Evolutionary conservation across 257 asterid species (phyloP), one percentile per base, ranked within the genome.

Genomic region (Capsicum pubescens): DNA sequence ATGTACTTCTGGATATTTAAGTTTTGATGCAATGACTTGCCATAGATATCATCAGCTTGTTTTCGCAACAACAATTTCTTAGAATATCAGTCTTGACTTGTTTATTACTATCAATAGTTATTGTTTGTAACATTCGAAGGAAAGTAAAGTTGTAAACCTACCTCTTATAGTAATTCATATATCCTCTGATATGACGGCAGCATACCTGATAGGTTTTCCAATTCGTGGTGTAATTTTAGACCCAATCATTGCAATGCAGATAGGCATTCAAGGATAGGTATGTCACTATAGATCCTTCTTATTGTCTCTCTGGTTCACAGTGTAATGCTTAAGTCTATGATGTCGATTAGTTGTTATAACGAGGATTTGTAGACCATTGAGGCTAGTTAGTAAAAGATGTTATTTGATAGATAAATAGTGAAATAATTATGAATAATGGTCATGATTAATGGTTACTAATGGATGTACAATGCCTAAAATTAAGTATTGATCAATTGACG

Each of bases 201-300:
- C 99, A 35, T 95, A 95, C 89, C 89, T 95, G 80, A 93, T 95
- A 97, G 98, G 97, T 58, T 94, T 98, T 84, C 99, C 99, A 58
- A 91, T 95, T 78, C 93, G 99, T 50, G 98, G 99, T 80, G 97
- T 95, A 35, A 95, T 95, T 80, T 90, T 95, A 84, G 97, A 93
- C 85, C 98, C 99, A 67, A 90, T 95, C 55, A 87, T 91, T 84
- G 99, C 99, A 59, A 87, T 94, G 91, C 97, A 94, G 87, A 94
- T 94, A 97, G 98, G 98, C 82, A 95, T 95, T 84, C 95, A 94
- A 26, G 32, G 32, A 26, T 2, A 26, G 32, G 32, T 26, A 26
- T 26, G 32, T 26, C 32, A 26, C 32, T 26, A 2, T 26, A 26
- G 32, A 26, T 26, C 32, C 32, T 26, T 26, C 32, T 26, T 26